Evolutionary conservation across 2,329 filamentous ascomycete species (phyloP), one percentile per base, ranked within the genome.

Genomic region (Fusarium veterinarium): DNA sequence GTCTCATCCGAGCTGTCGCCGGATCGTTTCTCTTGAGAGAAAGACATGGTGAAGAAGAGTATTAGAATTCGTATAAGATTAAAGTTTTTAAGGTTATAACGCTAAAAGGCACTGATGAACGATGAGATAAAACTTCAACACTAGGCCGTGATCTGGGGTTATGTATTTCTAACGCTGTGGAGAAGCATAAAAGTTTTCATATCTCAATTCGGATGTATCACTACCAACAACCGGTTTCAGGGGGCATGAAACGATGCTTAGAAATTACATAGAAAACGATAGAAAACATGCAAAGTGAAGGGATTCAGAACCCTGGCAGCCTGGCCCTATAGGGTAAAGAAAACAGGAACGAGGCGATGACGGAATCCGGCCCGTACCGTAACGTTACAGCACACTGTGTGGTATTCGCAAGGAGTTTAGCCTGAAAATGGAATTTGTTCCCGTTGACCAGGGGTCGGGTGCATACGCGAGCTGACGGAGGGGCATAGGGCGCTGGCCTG

Each of bases 71-170:
- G 7, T 25, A 38, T 2, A 17, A 30, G 7, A 56, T 44, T 11
- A n/a, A 35, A 28, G 6, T 8, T 20, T 48, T 23, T 23, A 28
- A 45, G 9, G 30, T n/a, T 19, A 3, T 16, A 23, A 30, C 10
- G 23, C 41, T 48, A 14, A 3, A 4, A 12, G 19, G 23, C 11
- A 23, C 2, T 19, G 3, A 2, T 46, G 11, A 28, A 9, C 0
- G 5, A 8, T 4, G 11, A 8, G 6, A 20, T 1, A 1, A 6
- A 8, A 4, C 1, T 2, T 3, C 1, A n/a, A 5, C 20, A 0
- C 4, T 11, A n/a, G 17, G 25, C 0, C 9, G 9, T 2, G 13
- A 16, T 16, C 19, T 25, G 30, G 17, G 14, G 7, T 33, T 56
- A 56, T 23, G 19, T 42, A 25, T n/a, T 30, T 20, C 35, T 44